Base-by-base conservation (phyloP, 495 filamentous ascomycete genomes). In the Hypoxylon intermedium region DNA sequence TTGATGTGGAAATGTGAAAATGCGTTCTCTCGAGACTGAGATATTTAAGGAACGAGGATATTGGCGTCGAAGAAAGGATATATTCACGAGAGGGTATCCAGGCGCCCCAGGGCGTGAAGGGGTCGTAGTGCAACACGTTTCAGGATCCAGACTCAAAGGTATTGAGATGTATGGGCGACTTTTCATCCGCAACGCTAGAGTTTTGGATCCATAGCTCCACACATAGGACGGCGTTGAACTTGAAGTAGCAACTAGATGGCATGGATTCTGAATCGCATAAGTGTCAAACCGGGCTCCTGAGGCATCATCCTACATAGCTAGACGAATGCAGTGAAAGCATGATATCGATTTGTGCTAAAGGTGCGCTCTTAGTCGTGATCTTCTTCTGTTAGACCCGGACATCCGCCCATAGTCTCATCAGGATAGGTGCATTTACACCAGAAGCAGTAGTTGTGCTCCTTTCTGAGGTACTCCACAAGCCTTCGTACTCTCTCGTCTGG, bases 341-440 rank as follows among this genome's bases (percentile, higher is more conserved):
- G 7, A 7, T 4, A 26, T 26, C 7, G 24, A 26, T 7, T 26
- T 7, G 24, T 26, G 24, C 24, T 7, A 7, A 13, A 34, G 2
- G 3, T n/a, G 20, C 1, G 16, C 33, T 15, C 18, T 50, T 72
- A 97, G 70, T 92, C 93, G 68, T 97, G 93, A 67, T 96, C 92
- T 67, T 97, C 93, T 75, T 97, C 95, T 3, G 87, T 91, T 11
- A 87, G 48, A 0, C 95, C 95, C 0, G 94, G 93, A 80, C 94
- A 98, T 0, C 90, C 92, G 3, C 94, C 90, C 86, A 97, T 87
- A 59, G 79, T 75, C 12, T 70, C 80, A 43, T 88, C 86, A 0
- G 75, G 72, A 67, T 97, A 98, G 37, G 78, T 75, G 71, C 80
- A 89, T 71, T 97, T 97, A 71, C 94, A 99, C 92, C 92, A 99